These are phyloP conservation scores for Cladorrhinum samala DNA, from an alignment of 495 filamentous ascomycete species.

Conservation along the genomic window DNA sequence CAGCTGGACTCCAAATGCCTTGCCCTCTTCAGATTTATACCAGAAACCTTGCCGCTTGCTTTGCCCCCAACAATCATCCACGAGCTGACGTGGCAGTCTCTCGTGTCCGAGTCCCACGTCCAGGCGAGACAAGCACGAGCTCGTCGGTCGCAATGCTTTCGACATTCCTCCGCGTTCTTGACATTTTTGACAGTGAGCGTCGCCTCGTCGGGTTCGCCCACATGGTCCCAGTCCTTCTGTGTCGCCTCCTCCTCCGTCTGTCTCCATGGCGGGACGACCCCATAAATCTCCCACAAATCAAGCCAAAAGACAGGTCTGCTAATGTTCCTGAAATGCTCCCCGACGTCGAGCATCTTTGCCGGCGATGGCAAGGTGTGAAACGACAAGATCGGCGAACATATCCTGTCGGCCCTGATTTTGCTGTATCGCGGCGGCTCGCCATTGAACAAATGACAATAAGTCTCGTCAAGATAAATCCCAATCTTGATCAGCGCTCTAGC, in stretches of 20 bases:
- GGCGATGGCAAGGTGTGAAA: conserved; percentile 35
- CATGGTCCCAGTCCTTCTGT: conserved; percentile 30
- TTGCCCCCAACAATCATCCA: conserved; percentile 40
- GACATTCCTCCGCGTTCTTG: conserved; percentile 19
- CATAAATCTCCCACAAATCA: conserved; percentile 35
- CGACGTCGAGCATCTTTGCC: conserved; percentile 30
- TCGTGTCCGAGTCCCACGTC: conserved; percentile 31
- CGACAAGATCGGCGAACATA: conserved; percentile 35
- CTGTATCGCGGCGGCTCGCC: conserved; percentile 38
- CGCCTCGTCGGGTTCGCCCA: conserved; percentile 31
- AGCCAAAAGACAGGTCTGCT: conserved; percentile 33
- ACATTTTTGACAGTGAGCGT: conserved; percentile 27
- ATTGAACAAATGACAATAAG: conserved; percentile 39
- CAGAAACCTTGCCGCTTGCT: conserved; percentile 16
- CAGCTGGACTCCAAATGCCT: conserved; percentile 14
- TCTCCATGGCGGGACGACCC: conserved; percentile 24
- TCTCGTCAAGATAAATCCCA: conserved; percentile 39
- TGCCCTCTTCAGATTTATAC: conserved; percentile 10
- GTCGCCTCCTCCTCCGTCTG: conserved; percentile 19
- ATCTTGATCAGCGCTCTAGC: conserved; percentile 34
- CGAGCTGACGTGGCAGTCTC: conserved; percentile 31
- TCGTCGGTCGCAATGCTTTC: conserved; percentile 20
- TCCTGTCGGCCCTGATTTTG: conserved; percentile 34
- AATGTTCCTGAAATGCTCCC: conserved; percentile 28
- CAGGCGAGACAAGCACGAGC: conserved; percentile 35